Evolutionary conservation across 306 rosid genomes (phyloP).

Genomic region (cucumber (Cucumis sativus)): Cucumber_9930_V3 NC_026660.2:18364501-18365000

Average conservation of each 20-base stretch:
- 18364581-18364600: slow-evolving; percentile 93
- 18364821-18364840: background rate
- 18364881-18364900: background rate
- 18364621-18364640: too few relatives aligned
- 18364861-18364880: background rate
- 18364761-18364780: background rate
- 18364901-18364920: background rate
- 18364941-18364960: background rate
- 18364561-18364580: slow-evolving; percentile 53
- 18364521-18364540: slow-evolving; percentile 36
- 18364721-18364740: background rate
- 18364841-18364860: too few relatives aligned
- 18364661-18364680: background rate
- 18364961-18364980: background rate
- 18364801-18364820: background rate
- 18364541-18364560: slow-evolving; percentile 68
- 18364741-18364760: background rate
- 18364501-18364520: slow-evolving; percentile 24
- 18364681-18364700: background rate
- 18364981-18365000: background rate
- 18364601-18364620: background rate
- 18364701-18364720: background rate
- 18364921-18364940: background rate
- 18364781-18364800: background rate
- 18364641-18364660: background rate